phyloP scores from a whole-genome alignment of 768 basidiomycete species.

The Auricularia heimuer region DNA sequence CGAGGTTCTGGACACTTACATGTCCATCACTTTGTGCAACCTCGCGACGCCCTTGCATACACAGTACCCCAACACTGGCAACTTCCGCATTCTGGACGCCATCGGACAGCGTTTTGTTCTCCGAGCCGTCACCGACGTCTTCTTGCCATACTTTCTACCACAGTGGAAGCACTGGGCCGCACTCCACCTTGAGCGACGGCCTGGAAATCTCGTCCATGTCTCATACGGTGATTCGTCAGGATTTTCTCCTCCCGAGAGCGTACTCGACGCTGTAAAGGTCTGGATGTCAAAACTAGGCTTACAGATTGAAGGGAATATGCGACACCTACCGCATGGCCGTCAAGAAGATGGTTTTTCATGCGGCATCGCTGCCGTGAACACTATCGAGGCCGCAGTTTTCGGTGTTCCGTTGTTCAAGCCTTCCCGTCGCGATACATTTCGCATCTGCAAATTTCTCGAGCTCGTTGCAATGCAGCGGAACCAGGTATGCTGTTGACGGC shows the following conservation, averaged over 20 bases:
- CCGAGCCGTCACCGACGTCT: neutral
- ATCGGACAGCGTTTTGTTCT: neutral
- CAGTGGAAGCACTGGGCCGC: neutral
- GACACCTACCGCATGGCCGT: neutral
- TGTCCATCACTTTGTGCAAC: neutral
- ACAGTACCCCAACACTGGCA: neutral
- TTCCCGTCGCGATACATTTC: neutral
- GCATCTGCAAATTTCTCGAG: neutral
- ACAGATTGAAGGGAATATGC: neutral
- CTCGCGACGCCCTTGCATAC: neutral
- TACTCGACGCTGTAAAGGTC: neutral
- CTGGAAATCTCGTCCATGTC: neutral
- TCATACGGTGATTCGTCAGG: neutral
- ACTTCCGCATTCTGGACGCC: neutral
- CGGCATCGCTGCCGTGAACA: neutral
- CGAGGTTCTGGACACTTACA: neutral
- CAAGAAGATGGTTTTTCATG: neutral
- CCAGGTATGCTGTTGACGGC: no score
- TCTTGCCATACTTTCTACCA: neutral
- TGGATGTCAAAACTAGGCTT: neutral
- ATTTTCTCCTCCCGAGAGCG: neutral
- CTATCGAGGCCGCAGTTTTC: neutral
- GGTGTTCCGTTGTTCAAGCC: neutral
- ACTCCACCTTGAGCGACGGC: neutral
- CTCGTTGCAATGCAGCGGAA: neutral